Evolutionary conservation across 768 basidiomycete species (phyloP).

Genomic region (Daedalea quercina): DNA sequence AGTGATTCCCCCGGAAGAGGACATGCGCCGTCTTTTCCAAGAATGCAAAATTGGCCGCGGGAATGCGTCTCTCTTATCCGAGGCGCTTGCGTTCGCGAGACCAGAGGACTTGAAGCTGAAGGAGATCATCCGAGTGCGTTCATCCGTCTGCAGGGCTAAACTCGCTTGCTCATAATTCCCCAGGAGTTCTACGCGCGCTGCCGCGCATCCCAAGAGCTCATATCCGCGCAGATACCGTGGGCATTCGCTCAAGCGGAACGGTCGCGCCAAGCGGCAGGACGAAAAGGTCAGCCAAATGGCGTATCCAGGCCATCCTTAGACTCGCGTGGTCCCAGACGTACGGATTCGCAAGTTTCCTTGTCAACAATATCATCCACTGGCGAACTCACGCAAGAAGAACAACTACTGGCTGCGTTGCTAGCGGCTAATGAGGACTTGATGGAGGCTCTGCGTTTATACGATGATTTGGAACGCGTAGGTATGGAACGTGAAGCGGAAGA

Average conservation of each 20-base stretch:
- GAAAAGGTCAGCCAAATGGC: slow-evolving; percentile 5
- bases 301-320: slow-evolving; percentile 8
- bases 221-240: slow-evolving; percentile 88
- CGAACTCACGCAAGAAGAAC: slow-evolving; percentile 67
- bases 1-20: slow-evolving; percentile 73
- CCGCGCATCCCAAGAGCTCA: slow-evolving; percentile 74
- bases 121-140: slow-evolving; percentile 59
- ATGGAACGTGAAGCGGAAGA: slow-evolving; percentile 58
- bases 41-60: slow-evolving; percentile 81
- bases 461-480: slow-evolving; percentile 67
- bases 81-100: slow-evolving; percentile 62
- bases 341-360: background rate
- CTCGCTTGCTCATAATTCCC: background rate
- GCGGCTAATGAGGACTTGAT: slow-evolving; percentile 67
- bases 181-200: slow-evolving; percentile 85
- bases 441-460: slow-evolving; percentile 64
- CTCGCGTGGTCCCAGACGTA: slow-evolving; percentile 1
- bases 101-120: slow-evolving; percentile 61
- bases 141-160: background rate
- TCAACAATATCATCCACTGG: slow-evolving; percentile 15
- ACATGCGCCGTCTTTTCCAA: slow-evolving; percentile 74
- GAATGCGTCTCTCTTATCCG: slow-evolving; percentile 69
- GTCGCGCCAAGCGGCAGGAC: slow-evolving; percentile 34
- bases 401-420: slow-evolving; percentile 65
- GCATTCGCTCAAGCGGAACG: slow-evolving; percentile 77